Evolutionary conservation across 176 grass and related monocot species (phyloP), one percentile per base, ranked within the genome.

Genomic region (Themeda triandra): DNA sequence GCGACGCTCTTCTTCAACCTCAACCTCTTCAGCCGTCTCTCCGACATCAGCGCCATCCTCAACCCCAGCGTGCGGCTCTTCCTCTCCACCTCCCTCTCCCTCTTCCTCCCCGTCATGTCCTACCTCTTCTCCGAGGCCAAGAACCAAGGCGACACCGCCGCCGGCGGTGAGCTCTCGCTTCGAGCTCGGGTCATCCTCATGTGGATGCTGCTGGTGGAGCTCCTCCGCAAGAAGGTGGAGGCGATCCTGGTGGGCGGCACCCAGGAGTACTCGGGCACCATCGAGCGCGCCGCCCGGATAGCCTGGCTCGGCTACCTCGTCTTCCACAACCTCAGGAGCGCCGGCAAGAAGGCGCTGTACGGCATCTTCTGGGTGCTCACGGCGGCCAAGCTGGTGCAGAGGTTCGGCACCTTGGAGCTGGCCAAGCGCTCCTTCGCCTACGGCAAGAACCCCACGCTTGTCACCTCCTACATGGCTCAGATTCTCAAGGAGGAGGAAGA

Each of bases 41-140:
- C 69, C 40, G n/a, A 72, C n/a, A 11, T 66, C 1, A 66, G 23
- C 44, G 32, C 82, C 44, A 41, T 10, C 6, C 60, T 68, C 0
- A 1, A 23, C 62, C 72, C 82, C 42, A 54, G 14, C 1, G 44
- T n/a, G 8, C 69, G 56, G 4, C 39, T 84, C 72, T 1, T 67
- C 72, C 60, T 84, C 72, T 2, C 71, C 42, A 4, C 14, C 1
- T 19, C 60, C 3, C 71, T 84, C 31, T 21, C 59, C 1, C 71
- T 84, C 23, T 76, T 84, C 82, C 71, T 84, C 42, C 71, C 72
- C 11, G 72, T 84, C 72, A 76, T 15, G 10, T 76, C 82, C 82
- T 84, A 84, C 82, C 59, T 84, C 59, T 84, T 75, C 71, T 66
- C 59, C 1, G 42, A 75, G 71, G 82, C 54, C 23, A 59, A 59